Conservation (phyloP, 2,329 filamentous ascomycete species). For the Epichloe sylvatica region DNA sequence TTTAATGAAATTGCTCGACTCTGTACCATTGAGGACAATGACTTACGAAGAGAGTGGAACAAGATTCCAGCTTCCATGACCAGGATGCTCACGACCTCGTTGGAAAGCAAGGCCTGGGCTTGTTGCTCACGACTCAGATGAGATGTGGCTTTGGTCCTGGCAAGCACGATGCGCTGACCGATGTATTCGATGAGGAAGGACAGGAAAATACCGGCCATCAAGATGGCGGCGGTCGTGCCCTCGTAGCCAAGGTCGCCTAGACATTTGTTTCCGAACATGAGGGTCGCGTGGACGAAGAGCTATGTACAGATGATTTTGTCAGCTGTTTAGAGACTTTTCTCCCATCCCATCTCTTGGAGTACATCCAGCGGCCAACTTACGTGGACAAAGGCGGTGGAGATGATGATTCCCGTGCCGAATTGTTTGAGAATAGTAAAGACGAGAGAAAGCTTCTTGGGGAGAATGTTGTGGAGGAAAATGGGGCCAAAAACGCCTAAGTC, state of each 20-base stretch:
- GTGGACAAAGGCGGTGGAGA: constrained; percentile 58
- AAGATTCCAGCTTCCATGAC: constrained; percentile 62
- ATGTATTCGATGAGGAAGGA: constrained; percentile 59
- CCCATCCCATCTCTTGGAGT: background rate
- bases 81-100: constrained; percentile 45
- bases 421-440: constrained; percentile 55
- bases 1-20: background rate
- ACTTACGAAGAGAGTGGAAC: constrained; percentile 56
- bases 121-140: constrained; percentile 13
- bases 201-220: constrained; percentile 61
- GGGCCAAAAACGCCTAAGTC: constrained; percentile 45
- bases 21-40: background rate
- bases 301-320: constrained; percentile 18
- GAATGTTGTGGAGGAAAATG: constrained; percentile 46
- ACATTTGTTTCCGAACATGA: constrained; percentile 62
- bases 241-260: constrained; percentile 54
- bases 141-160: constrained; percentile 18
- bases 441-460: constrained; percentile 33
- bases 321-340: background rate
- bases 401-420: constrained; percentile 60
- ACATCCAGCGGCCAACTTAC: constrained; percentile 24
- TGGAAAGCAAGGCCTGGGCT: constrained; percentile 16
- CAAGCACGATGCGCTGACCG: constrained; percentile 43
- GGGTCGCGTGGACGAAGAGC: constrained; percentile 57
- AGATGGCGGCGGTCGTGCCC: constrained; percentile 52